A percentile compares a stretch with the other conserved stretches of the same genome.
These are phyloP conservation scores for Allomyces javanicus DNA, from an alignment of 192 early-diverging fungal genomes.

Conservation along the genomic window DNA sequence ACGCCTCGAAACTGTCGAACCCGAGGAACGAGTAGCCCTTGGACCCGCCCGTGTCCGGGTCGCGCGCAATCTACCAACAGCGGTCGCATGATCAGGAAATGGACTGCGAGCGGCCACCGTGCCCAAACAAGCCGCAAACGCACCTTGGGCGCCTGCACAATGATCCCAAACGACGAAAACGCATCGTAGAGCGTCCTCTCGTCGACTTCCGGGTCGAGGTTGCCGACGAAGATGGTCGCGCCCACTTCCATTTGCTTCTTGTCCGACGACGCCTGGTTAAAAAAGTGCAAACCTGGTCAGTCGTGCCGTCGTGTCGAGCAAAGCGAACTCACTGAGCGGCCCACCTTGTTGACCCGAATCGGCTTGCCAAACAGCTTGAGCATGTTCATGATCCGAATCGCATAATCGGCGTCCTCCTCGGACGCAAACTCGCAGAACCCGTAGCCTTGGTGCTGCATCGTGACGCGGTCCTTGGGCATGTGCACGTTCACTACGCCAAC, in stretches of 20 bases:
- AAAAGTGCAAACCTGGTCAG: background rate
- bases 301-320: background rate
- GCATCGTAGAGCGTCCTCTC: conserved; percentile 85
- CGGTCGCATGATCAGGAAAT: conserved; percentile 4
- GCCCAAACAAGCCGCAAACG: background rate
- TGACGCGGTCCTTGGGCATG: conserved; percentile 91
- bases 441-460: conserved; percentile 80
- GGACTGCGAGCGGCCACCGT: conserved; percentile 2
- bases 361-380: conserved; percentile 88
- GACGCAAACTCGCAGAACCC: conserved; percentile 90
- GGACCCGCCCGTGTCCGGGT: conserved; percentile 61
- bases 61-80: conserved; percentile 42
- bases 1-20: conserved; percentile 82
- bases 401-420: conserved; percentile 90
- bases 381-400: conserved; percentile 92
- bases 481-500: conserved; percentile 57
- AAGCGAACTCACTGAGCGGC: no score
- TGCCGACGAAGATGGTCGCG: conserved; percentile 89
- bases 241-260: conserved; percentile 77
- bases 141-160: conserved; percentile 66
- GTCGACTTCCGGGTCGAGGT: conserved; percentile 78
- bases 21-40: conserved; percentile 86
- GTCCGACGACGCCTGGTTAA: conserved; percentile 47
- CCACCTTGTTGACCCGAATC: conserved; percentile 77
- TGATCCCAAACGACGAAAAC: conserved; percentile 80